phyloP scores from a whole-genome alignment of 164 flowering plant genomes.

The Vitis labrusca region DNA sequence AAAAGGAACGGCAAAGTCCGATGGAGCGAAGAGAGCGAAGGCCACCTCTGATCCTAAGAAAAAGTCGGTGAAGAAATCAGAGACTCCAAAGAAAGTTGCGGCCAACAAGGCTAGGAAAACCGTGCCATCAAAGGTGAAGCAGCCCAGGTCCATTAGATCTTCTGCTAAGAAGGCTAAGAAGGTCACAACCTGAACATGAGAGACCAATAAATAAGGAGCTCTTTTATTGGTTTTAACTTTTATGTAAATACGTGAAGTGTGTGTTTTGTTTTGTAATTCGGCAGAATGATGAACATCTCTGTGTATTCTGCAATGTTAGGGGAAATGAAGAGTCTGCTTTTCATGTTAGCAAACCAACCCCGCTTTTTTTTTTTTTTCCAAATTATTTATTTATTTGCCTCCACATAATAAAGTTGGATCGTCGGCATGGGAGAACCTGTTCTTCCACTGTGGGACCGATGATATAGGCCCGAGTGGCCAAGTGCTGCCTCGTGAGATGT shows the following conservation, averaged over 20 bases:
- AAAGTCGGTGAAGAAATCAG: conserved; percentile 6
- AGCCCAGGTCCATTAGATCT: conserved; percentile 63
- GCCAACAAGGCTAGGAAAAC: conserved; percentile 11
- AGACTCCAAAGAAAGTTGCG: not conserved
- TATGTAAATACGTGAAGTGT: not conserved
- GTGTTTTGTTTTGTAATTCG: not conserved
- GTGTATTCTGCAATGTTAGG: not conserved
- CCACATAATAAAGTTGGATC: too few species aligned
- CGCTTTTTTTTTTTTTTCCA: too few species aligned
- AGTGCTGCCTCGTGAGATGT: too few species aligned
- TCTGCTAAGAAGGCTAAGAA: conserved; percentile 61
- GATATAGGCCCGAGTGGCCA: too few species aligned
- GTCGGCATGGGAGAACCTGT: too few species aligned
- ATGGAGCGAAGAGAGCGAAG: not conserved
- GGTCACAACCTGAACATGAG: conserved; percentile 17
- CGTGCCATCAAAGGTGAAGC: conserved; percentile 4
- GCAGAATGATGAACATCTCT: not conserved
- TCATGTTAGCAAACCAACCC: not conserved
- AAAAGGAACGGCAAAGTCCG: conserved; percentile 17
- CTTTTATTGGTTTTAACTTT: not conserved
- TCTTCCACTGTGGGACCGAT: too few species aligned
- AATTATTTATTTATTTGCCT: too few species aligned
- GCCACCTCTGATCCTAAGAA: not conserved
- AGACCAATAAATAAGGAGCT: not conserved
- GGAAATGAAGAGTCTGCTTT: not conserved